Conservation (phyloP, 139 green algal species). For the Chlorella sp. region DNA sequence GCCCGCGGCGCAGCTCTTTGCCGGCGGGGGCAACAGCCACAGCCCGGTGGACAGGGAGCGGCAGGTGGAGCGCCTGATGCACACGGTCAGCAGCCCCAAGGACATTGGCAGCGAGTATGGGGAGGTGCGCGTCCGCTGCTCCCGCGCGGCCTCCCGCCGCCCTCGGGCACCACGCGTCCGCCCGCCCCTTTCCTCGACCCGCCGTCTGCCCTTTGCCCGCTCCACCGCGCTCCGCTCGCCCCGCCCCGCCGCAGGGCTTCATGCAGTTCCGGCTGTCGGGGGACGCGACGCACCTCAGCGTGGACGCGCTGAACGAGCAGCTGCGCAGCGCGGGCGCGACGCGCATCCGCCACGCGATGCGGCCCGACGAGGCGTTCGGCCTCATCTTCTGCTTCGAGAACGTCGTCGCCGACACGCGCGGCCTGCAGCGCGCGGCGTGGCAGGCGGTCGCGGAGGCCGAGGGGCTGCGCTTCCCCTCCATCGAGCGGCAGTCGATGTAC, state of each 20-base stretch:
- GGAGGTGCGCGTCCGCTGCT: neutral
- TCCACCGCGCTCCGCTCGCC: neutral
- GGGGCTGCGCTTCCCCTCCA: conserved; percentile 35
- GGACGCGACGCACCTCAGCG: conserved; percentile 57
- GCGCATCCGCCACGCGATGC: conserved; percentile 57
- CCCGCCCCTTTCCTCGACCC: neutral
- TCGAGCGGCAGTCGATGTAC: conserved; percentile 42
- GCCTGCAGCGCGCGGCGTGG: conserved; percentile 62
- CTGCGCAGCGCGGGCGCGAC: conserved; percentile 56
- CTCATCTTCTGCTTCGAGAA: conserved; percentile 74
- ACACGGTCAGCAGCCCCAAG: too few species aligned
- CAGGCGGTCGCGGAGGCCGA: conserved; percentile 55
- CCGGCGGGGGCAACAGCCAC: too few species aligned
- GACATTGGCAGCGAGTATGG: too few species aligned
- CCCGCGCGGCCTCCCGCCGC: neutral
- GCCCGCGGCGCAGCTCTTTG: too few species aligned
- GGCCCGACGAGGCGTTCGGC: conserved; percentile 82
- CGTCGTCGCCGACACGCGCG: conserved; percentile 50
- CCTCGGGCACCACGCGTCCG: neutral
- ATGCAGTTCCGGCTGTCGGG: conserved; percentile 43
- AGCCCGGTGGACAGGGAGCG: too few species aligned
- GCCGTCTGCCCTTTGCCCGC: too few species aligned
- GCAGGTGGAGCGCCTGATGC: too few species aligned
- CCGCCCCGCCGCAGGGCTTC: conserved; percentile 50
- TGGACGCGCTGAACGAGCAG: conserved; percentile 82